Evolutionary conservation across 257 asterid genomes (phyloP).

Genomic region (Nicotiana undulata): DNA sequence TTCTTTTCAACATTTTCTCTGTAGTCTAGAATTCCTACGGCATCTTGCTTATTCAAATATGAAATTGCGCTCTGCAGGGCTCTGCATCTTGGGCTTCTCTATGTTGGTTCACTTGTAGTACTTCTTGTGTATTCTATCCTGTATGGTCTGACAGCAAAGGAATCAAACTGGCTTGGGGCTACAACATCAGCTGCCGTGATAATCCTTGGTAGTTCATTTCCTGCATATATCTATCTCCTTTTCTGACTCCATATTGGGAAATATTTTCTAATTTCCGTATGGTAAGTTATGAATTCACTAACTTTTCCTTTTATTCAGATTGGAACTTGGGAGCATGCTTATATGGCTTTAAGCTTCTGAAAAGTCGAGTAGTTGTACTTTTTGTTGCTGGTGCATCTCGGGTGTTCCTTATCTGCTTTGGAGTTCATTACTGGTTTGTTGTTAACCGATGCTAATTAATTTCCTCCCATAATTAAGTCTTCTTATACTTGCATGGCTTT

Average conservation of each 20-base stretch:
- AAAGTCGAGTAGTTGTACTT: conserved; percentile 86
- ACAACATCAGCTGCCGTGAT: conserved; percentile 91
- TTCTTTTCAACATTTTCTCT: background rate
- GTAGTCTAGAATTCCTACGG: background rate
- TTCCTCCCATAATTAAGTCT: background rate
- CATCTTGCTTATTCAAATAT: background rate
- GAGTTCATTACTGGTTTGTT: conserved; percentile 94
- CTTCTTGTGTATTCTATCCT: conserved; percentile 84
- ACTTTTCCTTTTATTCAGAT: conserved; percentile 37
- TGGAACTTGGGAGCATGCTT: conserved; percentile 99
- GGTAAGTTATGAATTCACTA: background rate
- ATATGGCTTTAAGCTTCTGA: conserved; percentile 90
- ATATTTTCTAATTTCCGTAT: background rate
- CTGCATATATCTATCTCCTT: conserved; percentile 1
- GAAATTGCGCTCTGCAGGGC: conserved; percentile 51
- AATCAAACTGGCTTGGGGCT: conserved; percentile 98
- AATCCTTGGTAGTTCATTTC: conserved; percentile 67
- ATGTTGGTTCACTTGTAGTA: conserved; percentile 82
- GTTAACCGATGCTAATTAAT: background rate
- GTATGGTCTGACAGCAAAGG: conserved; percentile 97
- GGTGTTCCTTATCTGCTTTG: conserved; percentile 92
- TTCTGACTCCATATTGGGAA: background rate
- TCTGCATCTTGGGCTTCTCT: conserved; percentile 93
- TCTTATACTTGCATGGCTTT: background rate
- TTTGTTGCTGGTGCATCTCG: conserved; percentile 87